Evolutionary conservation across 352 stramenopile species (phyloP).

Genomic region (Phytophthora pini): DNA sequence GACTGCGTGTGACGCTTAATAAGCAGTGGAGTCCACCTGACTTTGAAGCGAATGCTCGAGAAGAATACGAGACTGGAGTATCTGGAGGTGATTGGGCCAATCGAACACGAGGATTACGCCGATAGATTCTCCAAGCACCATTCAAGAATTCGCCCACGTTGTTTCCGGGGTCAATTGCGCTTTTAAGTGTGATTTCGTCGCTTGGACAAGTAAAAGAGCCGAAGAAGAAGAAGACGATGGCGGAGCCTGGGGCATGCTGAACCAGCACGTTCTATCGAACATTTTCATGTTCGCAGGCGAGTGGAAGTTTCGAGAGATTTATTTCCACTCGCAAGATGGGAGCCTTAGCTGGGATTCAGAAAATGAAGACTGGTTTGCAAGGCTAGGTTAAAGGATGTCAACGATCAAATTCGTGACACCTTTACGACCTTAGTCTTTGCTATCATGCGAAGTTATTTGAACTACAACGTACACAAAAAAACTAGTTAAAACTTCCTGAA

Average conservation of each 20-base stretch:
- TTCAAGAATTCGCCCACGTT: background rate
- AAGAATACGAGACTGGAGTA: slow-evolving; percentile 9
- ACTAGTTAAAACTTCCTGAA: too few species aligned
- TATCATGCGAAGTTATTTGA: too few species aligned
- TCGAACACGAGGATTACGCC: background rate
- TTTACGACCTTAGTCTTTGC: too few species aligned
- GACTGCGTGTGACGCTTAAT: slow-evolving; percentile 5
- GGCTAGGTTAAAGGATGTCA: background rate
- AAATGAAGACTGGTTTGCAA: background rate
- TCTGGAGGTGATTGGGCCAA: slow-evolving; percentile 2
- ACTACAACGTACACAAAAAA: too few species aligned
- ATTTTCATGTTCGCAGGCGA: background rate
- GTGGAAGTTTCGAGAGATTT: background rate
- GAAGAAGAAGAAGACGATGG: background rate
- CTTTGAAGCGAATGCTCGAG: background rate
- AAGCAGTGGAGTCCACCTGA: background rate
- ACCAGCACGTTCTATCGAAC: slow-evolving; percentile 1
- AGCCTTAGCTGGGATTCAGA: background rate
- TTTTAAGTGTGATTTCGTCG: slow-evolving; percentile 1
- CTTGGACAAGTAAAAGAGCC: background rate
- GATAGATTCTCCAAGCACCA: slow-evolving; percentile 1
- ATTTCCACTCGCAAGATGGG: slow-evolving; percentile 2
- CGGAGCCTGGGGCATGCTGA: background rate
- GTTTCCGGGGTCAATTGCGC: background rate
- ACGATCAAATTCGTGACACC: too few species aligned